Conservation (phyloP, 2,329 filamentous ascomycete genomes). For the Acrodontium crateriforme region DNA sequence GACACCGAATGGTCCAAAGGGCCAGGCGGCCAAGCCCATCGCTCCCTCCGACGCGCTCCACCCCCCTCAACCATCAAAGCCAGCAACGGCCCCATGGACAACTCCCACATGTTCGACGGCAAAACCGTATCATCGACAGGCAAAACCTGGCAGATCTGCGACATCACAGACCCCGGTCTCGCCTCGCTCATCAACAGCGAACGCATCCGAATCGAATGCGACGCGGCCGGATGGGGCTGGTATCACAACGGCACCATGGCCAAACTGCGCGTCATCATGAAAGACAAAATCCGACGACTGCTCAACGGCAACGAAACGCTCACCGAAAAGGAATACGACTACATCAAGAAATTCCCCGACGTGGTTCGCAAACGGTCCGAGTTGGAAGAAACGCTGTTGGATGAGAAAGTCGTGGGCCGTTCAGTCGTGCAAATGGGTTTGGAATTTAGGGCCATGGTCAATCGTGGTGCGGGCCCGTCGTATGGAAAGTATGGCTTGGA, state of each 20-base stretch:
- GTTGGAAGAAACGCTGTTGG: too few species aligned
- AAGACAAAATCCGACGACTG: slow-evolving; percentile 55
- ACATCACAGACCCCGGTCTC: slow-evolving; percentile 71
- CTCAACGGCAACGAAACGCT: slow-evolving; percentile 20
- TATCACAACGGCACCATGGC: slow-evolving; percentile 68
- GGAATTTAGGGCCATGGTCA: too few species aligned
- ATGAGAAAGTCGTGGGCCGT: too few species aligned
- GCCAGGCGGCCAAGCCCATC: slow-evolving; percentile 2
- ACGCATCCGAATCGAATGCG: slow-evolving; percentile 32
- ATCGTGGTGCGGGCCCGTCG: too few species aligned
- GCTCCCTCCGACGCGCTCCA: slow-evolving; percentile 1
- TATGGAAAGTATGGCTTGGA: too few species aligned
- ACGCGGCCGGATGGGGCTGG: slow-evolving; percentile 57
- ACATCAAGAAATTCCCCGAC: too few species aligned
- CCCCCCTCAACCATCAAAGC: slow-evolving; percentile 4
- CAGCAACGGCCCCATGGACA: slow-evolving; percentile 8
- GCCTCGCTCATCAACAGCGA: slow-evolving; percentile 50
- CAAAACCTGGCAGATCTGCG: slow-evolving; percentile 88
- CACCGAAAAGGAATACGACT: slow-evolving; percentile 16
- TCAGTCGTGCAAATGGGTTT: too few species aligned
- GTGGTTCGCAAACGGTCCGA: too few species aligned
- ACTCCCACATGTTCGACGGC: slow-evolving; percentile 72
- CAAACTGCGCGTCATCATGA: slow-evolving; percentile 78
- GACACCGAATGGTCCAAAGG: slow-evolving; percentile 15
- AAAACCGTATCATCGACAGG: slow-evolving; percentile 60